Evolutionary conservation across 2,329 filamentous ascomycete species (phyloP).

Genomic region (Sclerotinia spermophila): DNA sequence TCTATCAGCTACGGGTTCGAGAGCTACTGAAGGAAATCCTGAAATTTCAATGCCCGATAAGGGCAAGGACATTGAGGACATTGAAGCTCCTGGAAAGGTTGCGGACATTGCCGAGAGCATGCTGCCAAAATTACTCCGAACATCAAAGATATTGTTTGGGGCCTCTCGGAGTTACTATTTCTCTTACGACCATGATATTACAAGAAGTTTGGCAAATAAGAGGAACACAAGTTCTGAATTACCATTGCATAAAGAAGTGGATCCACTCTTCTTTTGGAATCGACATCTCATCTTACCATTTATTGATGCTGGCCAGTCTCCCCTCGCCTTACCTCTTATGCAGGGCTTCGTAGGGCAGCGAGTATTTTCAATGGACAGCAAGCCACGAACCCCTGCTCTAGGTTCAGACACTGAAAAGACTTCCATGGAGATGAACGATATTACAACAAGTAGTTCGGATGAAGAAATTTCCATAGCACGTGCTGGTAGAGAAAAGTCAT

Average conservation of each 20-base stretch:
- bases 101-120: conserved; percentile 41
- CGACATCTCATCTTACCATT: conserved; percentile 70
- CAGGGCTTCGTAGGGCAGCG: conserved; percentile 92
- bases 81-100: conserved; percentile 1
- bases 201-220: conserved; percentile 54
- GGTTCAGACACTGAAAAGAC: conserved; percentile 48
- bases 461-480: conserved; percentile 19
- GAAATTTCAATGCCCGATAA: background rate
- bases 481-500: conserved; percentile 26
- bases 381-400: conserved; percentile 44
- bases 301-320: conserved; percentile 66
- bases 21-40: background rate
- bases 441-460: conserved; percentile 35
- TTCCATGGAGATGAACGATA: conserved; percentile 40
- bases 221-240: conserved; percentile 45
- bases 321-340: conserved; percentile 75
- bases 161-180: conserved; percentile 86
- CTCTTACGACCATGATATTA: conserved; percentile 92
- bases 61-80: background rate
- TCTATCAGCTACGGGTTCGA: background rate
- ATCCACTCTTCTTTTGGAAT: conserved; percentile 91
- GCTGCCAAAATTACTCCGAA: conserved; percentile 79
- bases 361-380: conserved; percentile 68
- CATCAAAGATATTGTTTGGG: conserved; percentile 79
- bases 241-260: conserved; percentile 68